These are phyloP conservation scores for Houttuynia cordata DNA, from an alignment of 164 flowering plant species.

Conservation along the genomic window DNA sequence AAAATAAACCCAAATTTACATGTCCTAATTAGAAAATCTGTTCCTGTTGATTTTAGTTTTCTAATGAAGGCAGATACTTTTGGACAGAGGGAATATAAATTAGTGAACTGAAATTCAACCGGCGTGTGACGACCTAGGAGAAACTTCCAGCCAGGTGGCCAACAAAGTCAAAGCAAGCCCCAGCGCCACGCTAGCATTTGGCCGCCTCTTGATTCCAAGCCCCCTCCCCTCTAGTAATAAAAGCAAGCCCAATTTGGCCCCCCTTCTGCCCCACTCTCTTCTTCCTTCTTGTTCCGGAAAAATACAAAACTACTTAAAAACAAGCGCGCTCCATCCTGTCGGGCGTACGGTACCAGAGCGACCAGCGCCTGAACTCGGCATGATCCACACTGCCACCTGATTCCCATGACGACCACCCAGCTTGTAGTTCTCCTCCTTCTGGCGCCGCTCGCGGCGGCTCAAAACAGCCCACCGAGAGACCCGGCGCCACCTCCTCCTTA, in stretches of 20 bases:
- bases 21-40: too few relatives aligned
- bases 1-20: too few relatives aligned
- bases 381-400: neutral
- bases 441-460: conserved; percentile 6
- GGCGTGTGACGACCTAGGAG: neutral
- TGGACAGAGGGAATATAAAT: too few relatives aligned
- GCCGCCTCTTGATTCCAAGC: neutral
- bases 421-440: neutral
- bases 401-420: neutral
- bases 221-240: neutral
- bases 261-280: neutral
- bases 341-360: too few relatives aligned
- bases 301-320: neutral
- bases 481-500: conserved; percentile 1
- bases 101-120: too few relatives aligned
- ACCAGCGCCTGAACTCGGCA: neutral
- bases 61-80: too few relatives aligned
- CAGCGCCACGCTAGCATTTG: neutral
- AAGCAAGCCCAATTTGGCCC: neutral
- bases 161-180: neutral
- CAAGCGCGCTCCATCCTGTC: neutral
- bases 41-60: too few relatives aligned
- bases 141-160: neutral
- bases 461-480: neutral
- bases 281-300: neutral